phyloP scores from a whole-genome alignment of 768 basidiomycete species.

The Russula abietina region DNA sequence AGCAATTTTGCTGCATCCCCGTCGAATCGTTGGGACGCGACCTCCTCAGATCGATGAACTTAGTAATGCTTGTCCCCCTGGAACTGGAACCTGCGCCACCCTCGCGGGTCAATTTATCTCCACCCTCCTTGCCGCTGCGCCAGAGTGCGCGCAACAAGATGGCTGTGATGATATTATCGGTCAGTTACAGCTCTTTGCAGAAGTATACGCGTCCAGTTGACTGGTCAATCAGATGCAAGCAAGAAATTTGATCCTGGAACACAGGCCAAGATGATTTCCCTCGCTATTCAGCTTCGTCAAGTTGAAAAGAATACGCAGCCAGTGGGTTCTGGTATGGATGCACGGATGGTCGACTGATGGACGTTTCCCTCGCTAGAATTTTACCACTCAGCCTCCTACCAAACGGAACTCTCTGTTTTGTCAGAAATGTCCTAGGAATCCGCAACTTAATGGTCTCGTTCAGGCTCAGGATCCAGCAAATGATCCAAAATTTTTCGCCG shows the following conservation, averaged over 20 bases:
- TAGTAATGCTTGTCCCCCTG: constrained; percentile 37
- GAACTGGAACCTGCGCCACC: constrained; percentile 41
- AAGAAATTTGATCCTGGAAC: constrained; percentile 48
- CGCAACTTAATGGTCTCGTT: constrained; percentile 33
- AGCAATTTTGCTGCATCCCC: constrained; percentile 44
- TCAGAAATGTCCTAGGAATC: constrained; percentile 35
- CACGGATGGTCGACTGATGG: background rate
- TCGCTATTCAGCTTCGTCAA: constrained; percentile 49
- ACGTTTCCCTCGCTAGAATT: constrained; percentile 36
- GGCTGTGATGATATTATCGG: constrained; percentile 53
- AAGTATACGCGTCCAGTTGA: background rate
- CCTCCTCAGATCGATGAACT: constrained; percentile 44
- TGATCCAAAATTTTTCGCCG: constrained; percentile 32
- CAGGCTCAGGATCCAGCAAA: constrained; percentile 36
- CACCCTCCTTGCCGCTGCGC: constrained; percentile 47
- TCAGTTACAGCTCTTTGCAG: constrained; percentile 26
- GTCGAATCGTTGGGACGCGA: constrained; percentile 49
- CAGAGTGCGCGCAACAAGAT: constrained; percentile 53
- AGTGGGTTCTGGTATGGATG: constrained; percentile 27
- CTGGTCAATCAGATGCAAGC: constrained; percentile 38
- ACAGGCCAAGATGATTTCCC: constrained; percentile 45
- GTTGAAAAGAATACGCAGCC: constrained; percentile 57
- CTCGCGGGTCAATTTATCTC: constrained; percentile 46
- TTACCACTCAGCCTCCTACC: constrained; percentile 45
- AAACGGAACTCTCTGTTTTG: constrained; percentile 47